phyloP scores from a whole-genome alignment of 2,329 filamentous ascomycete species.

The Scedosporium minutisporum region DNA sequence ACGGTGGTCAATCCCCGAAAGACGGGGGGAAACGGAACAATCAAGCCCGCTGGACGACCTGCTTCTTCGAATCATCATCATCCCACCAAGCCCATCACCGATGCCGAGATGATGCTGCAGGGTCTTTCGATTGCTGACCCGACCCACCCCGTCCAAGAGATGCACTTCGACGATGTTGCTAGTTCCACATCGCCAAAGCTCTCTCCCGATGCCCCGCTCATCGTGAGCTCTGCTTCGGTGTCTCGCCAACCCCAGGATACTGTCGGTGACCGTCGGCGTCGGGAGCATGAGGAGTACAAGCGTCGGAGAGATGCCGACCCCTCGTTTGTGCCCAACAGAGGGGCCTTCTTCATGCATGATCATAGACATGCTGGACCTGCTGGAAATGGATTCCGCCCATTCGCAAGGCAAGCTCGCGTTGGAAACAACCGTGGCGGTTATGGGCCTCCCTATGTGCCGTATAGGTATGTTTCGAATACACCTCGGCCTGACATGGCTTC shows the following conservation, averaged over 20 bases:
- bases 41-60: constrained; percentile 23
- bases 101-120: constrained; percentile 52
- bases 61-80: constrained; percentile 13
- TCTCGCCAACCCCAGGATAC: constrained; percentile 41
- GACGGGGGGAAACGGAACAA: constrained; percentile 29
- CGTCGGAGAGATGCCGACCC: constrained; percentile 82
- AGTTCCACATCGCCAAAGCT: neutral
- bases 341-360: constrained; percentile 96
- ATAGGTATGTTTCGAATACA: constrained; percentile 44
- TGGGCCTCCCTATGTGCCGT: constrained; percentile 46
- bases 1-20: constrained; percentile 33
- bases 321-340: constrained; percentile 86
- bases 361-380: constrained; percentile 70
- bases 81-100: constrained; percentile 28
- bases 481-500: neutral
- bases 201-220: constrained; percentile 36
- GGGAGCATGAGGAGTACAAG: constrained; percentile 85
- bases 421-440: constrained; percentile 50
- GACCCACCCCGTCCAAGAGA: constrained; percentile 29
- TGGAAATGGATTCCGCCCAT: constrained; percentile 67
- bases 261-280: constrained; percentile 60
- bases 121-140: constrained; percentile 37
- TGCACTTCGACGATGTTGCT: constrained; percentile 35
- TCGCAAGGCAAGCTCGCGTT: constrained; percentile 53
- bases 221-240: constrained; percentile 45